A percentile compares a stretch with the other conserved stretches of the same genome.
These are phyloP conservation scores for Arthrinium phaeospermum DNA, from an alignment of 2,329 filamentous ascomycete genomes.

Conservation along the genomic window DNA sequence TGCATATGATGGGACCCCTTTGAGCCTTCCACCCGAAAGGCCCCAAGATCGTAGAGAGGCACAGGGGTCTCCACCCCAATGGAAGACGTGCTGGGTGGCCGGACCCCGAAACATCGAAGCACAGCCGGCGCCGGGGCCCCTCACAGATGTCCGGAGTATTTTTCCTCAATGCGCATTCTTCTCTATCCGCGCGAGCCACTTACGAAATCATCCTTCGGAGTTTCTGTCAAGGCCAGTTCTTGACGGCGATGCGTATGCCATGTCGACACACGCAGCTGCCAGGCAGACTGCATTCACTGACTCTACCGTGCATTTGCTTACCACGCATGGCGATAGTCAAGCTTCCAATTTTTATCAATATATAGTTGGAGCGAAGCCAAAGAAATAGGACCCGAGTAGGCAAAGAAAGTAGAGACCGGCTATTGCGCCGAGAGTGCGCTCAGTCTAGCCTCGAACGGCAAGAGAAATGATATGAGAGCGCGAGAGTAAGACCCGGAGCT, in stretches of 20 bases:
- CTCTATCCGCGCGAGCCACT: conserved; percentile 2
- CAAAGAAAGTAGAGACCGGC: neutral
- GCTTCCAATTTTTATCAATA: neutral
- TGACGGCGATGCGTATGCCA: neutral
- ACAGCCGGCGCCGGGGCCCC: conserved; percentile 6
- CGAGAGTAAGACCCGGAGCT: conserved; percentile 3
- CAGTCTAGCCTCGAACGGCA: neutral
- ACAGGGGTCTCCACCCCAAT: conserved; percentile 5
- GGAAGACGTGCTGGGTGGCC: conserved; percentile 4
- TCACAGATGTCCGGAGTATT: conserved; percentile 3
- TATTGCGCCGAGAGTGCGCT: neutral
- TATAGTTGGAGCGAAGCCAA: neutral
- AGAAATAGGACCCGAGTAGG: conserved; percentile 1
- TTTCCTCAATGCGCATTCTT: neutral
- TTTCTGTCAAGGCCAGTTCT: neutral
- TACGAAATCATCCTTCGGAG: neutral
- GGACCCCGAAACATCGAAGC: neutral
- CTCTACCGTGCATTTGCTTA: neutral
- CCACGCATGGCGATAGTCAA: neutral
- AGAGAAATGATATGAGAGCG: neutral
- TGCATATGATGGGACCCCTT: conserved; percentile 4
- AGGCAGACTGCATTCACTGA: neutral
- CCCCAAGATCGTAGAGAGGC: conserved; percentile 2
- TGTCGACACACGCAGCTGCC: neutral
- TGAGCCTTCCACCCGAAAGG: neutral